phyloP scores from a whole-genome alignment of 805 yeast genomes.

The Sungouiella thailandica region DNA sequence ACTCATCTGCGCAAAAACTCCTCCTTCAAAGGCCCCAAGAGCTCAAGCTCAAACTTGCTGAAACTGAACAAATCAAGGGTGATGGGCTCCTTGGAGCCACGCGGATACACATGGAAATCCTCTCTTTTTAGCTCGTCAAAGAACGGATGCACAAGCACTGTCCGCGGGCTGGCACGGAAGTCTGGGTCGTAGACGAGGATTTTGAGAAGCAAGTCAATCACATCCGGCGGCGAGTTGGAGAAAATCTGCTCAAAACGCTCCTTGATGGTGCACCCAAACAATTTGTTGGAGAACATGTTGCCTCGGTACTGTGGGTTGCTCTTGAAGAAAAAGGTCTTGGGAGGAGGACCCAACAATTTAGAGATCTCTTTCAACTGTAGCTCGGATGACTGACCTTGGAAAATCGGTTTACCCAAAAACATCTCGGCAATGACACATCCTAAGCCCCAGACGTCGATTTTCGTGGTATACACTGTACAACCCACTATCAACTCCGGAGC shows the following conservation, averaged over 20 bases:
- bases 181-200: constrained; percentile 90
- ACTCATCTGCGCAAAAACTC: constrained; percentile 18
- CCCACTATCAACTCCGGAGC: constrained; percentile 97
- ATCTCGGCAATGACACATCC: constrained; percentile 97
- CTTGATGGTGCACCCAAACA: constrained; percentile 51
- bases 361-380: constrained; percentile 88
- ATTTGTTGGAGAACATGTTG: constrained; percentile 62
- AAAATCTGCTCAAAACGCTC: constrained; percentile 46
- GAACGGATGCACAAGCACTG: constrained; percentile 82
- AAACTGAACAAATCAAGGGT: constrained; percentile 58
- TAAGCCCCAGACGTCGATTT: constrained; percentile 96
- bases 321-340: constrained; percentile 60
- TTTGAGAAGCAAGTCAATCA: constrained; percentile 75
- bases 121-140: constrained; percentile 76
- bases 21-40: constrained; percentile 36
- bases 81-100: constrained; percentile 42
- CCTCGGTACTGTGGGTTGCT: constrained; percentile 75
- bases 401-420: constrained; percentile 88
- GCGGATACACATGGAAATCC: constrained; percentile 48
- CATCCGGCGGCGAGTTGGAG: constrained; percentile 73
- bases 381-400: constrained; percentile 88
- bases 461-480: constrained; percentile 77
- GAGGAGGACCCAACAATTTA: constrained; percentile 85
- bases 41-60: constrained; percentile 60
- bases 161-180: constrained; percentile 70